A percentile compares a stretch with the other conserved stretches of the same genome.
Evolutionary conservation across 257 asterid genomes (phyloP).

Genomic region (Solanum pennellii): DNA sequence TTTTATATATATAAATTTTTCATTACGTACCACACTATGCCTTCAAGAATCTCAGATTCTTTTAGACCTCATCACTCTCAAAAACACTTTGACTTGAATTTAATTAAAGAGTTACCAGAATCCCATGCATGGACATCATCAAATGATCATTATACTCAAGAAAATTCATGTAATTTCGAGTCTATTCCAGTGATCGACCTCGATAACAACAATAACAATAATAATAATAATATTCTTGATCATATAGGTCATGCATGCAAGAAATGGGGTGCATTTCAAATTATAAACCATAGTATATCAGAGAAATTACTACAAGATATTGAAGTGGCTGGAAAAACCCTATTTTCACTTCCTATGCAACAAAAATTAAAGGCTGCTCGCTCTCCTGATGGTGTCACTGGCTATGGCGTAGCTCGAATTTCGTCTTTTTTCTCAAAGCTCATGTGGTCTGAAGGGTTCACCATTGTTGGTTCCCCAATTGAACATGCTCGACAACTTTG

Average conservation of each 20-base stretch:
- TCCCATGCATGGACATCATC: slow-evolving; percentile 74
- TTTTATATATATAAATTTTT: not conserved
- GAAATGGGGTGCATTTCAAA: slow-evolving; percentile 78
- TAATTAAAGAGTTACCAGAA: slow-evolving; percentile 61
- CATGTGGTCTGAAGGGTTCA: slow-evolving; percentile 99
- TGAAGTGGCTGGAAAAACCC: slow-evolving; percentile 27
- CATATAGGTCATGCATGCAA: slow-evolving; percentile 81
- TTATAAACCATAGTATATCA: slow-evolving; percentile 45
- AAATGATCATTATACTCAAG: slow-evolving; percentile 3
- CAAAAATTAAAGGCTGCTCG: slow-evolving; percentile 73
- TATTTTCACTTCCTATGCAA: slow-evolving; percentile 74
- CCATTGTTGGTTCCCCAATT: slow-evolving; percentile 60
- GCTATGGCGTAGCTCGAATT: slow-evolving; percentile 76
- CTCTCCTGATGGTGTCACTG: slow-evolving; percentile 39
- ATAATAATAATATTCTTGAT: slow-evolving; percentile 19
- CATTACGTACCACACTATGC: slow-evolving; percentile 22
- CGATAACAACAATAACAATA: not conserved
- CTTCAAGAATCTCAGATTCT: slow-evolving; percentile 31
- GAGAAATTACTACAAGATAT: slow-evolving; percentile 23
- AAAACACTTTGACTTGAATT: slow-evolving; percentile 43
- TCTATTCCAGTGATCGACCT: slow-evolving; percentile 59
- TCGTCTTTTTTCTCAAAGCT: slow-evolving; percentile 70
- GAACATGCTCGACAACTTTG: slow-evolving; percentile 78
- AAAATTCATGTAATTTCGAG: slow-evolving; percentile 1
- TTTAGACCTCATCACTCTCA: not conserved